Base-by-base conservation (phyloP, 306 rosid species). In the Rosa chinensis region DNA sequence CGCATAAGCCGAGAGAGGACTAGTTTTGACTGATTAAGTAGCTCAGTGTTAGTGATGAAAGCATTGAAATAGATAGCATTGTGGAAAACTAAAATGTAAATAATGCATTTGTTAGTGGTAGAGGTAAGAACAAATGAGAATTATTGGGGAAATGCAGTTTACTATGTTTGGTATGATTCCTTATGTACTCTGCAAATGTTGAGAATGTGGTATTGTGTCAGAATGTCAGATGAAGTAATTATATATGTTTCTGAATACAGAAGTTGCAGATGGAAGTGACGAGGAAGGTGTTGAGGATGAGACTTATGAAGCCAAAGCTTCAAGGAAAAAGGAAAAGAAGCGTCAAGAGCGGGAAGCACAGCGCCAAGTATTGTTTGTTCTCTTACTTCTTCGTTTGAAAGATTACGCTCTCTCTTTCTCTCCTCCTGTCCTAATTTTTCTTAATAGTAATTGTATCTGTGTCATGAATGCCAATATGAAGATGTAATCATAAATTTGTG, bases 291-390 rank as follows among this genome's bases (percentile, higher is more conserved):
- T 47, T 72, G 94, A 44, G 9, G 92, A 69, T 21, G 94, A 86
- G 72, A 37, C 77, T 55, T 72, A 86, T 79, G 98, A 88, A 80
- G 94, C 87, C 68, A 86, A 71, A 82, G 92, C 87, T 63, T 77
- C 86, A 64, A 90, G 67, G 77, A 94, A 94, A 77, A 93, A 87
- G 86, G 99, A 91, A 83, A 88, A 82, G 82, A 95, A 88, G 85
- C 88, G 90, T 84, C 92, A 95, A 82, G 99, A 93, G 84, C 90
- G 97, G 78, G 99, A 93, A 81, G 91, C 94, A 37, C 97, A 91
- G 3, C 83, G 98, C 78, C 98, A 93, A 90, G 99, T 89, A 77
- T 77, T 71, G 23, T 71, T 50, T 23, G 20, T 53, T 23, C 21
- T 35, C 48, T 28, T 18, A 58, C 23, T 75, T 76, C 42, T 52